phyloP scores from a whole-genome alignment of 176 grass and related monocot genomes.

The Eleusine indica region DNA sequence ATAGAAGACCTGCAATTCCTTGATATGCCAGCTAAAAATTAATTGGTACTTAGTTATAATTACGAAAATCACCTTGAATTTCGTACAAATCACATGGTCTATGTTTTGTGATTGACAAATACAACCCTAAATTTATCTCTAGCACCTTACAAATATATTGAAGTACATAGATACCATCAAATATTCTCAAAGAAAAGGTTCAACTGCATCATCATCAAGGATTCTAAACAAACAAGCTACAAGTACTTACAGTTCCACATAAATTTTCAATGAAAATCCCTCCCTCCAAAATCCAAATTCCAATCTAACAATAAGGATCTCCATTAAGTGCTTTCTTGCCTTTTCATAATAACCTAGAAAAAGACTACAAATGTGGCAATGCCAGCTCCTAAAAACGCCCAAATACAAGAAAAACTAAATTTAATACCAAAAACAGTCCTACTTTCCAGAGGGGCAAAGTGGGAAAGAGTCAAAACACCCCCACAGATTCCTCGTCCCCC shows the following conservation, averaged over 20 bases:
- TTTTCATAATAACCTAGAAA: background rate
- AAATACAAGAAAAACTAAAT: background rate
- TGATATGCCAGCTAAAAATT: background rate
- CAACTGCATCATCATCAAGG: background rate
- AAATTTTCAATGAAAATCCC: background rate
- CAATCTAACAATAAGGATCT: background rate
- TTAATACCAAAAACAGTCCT: background rate
- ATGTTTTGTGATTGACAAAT: too few species aligned
- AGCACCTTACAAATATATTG: background rate
- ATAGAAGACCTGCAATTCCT: background rate
- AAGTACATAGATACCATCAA: background rate
- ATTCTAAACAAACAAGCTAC: background rate
- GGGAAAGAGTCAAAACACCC: conserved; percentile 36
- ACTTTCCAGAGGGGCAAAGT: conserved; percentile 14
- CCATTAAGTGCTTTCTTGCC: background rate
- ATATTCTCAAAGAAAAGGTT: background rate
- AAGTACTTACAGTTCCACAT: background rate
- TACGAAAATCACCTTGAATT: background rate
- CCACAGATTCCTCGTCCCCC: conserved; percentile 20
- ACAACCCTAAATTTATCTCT: background rate
- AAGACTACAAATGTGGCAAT: background rate
- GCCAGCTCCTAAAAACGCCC: too few species aligned
- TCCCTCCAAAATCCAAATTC: background rate
- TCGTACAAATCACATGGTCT: background rate
- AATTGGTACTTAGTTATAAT: background rate